Evolutionary conservation across 257 asterid genomes (phyloP).

Genomic region (Mitragyna speciosa): DNA sequence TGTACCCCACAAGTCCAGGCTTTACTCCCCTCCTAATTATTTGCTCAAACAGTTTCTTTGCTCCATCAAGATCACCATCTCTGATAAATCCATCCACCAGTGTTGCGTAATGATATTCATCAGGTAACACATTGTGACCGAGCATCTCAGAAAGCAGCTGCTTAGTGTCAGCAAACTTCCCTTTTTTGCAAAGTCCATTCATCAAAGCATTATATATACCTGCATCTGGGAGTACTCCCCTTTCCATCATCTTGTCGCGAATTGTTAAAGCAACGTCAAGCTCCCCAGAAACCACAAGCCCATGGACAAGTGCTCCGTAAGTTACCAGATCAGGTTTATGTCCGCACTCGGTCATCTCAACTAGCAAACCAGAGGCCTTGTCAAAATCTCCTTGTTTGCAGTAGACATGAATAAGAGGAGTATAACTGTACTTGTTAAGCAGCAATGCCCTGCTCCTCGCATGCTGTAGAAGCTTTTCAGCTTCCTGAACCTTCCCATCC

Average conservation of each 20-base stretch:
- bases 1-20: conserved; percentile 76
- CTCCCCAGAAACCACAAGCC: conserved; percentile 71
- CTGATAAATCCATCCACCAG: conserved; percentile 76
- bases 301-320: conserved; percentile 74
- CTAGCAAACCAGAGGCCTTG: conserved; percentile 59
- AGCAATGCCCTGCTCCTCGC: conserved; percentile 39
- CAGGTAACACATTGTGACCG: conserved; percentile 54
- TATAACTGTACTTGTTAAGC: conserved; percentile 63
- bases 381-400: conserved; percentile 67
- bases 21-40: conserved; percentile 45
- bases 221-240: conserved; percentile 67
- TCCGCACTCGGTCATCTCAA: conserved; percentile 69
- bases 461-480: conserved; percentile 61
- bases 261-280: conserved; percentile 68
- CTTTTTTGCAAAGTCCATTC: conserved; percentile 69
- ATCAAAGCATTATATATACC: conserved; percentile 79
- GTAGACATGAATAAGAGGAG: conserved; percentile 69
- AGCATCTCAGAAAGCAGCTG: conserved; percentile 76
- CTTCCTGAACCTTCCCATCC: conserved; percentile 64
- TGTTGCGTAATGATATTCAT: conserved; percentile 70
- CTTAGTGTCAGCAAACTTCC: conserved; percentile 55
- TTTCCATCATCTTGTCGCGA: conserved; percentile 65
- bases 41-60: conserved; percentile 59
- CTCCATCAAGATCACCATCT: conserved; percentile 61
- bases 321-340: conserved; percentile 72